Evolutionary conservation across 2,329 filamentous ascomycete genomes (phyloP).

Genomic region (Tolypocladium amazonense): DNA sequence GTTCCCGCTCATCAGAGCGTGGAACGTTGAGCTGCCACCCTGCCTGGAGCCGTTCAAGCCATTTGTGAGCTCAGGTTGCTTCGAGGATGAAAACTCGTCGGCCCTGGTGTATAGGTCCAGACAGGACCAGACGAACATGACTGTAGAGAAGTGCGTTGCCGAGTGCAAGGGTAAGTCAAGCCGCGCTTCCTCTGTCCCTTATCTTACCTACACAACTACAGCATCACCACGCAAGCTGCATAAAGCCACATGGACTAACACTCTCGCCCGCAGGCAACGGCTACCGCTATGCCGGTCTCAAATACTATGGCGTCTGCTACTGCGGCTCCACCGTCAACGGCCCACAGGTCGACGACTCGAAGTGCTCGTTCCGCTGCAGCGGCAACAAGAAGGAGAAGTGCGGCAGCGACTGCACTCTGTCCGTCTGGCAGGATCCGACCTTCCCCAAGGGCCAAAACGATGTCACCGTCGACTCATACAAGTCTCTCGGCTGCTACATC

Average conservation of each 20-base stretch:
- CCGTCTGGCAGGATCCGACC: conserved; percentile 37
- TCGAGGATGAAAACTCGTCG: conserved; percentile 23
- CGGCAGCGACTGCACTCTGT: conserved; percentile 35
- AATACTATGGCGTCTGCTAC: conserved; percentile 43
- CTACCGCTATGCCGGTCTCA: conserved; percentile 39
- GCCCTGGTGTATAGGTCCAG: conserved; percentile 32
- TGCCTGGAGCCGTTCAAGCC: conserved; percentile 34
- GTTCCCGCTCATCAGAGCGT: conserved; percentile 25
- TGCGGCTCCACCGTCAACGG: conserved; percentile 40
- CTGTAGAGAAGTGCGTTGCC: conserved; percentile 34
- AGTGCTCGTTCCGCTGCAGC: conserved; percentile 47
- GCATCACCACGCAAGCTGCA: neutral
- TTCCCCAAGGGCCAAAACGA: conserved; percentile 32
- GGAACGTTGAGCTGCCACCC: conserved; percentile 31
- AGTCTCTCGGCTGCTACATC: conserved; percentile 51
- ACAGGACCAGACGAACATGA: conserved; percentile 28
- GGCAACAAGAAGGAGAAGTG: conserved; percentile 34
- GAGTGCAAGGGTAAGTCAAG: conserved; percentile 35
- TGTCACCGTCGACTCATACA: conserved; percentile 40
- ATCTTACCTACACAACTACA: neutral
- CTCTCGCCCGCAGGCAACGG: conserved; percentile 26
- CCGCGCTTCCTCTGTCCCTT: neutral
- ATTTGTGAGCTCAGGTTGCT: conserved; percentile 38
- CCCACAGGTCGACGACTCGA: conserved; percentile 37
- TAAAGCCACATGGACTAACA: neutral